These are phyloP conservation scores for Orbilia quercus DNA, from an alignment of 2,329 filamentous ascomycete species.

Conservation along the genomic window DNA sequence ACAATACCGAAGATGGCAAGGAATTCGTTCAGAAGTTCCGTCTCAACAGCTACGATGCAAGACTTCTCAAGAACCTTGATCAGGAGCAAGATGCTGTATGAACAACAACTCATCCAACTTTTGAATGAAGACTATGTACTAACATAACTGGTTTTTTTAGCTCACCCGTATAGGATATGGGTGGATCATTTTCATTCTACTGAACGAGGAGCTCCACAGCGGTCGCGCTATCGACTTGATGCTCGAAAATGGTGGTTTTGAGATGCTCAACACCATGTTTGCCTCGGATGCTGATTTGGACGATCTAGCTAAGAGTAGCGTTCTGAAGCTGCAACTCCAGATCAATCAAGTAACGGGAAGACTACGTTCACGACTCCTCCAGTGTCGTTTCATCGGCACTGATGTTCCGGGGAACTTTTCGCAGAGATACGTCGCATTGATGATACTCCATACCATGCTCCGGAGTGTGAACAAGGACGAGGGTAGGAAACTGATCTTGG, in stretches of 20 bases:
- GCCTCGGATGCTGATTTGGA: constrained; percentile 44
- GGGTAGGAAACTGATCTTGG: constrained; percentile 41
- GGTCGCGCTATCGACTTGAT: constrained; percentile 42
- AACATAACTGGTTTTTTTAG: background rate
- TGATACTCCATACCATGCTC: constrained; percentile 50
- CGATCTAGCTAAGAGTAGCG: constrained; percentile 47
- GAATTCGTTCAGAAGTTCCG: constrained; percentile 52
- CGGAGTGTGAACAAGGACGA: constrained; percentile 49
- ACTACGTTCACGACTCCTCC: constrained; percentile 32
- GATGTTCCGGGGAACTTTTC: constrained; percentile 42
- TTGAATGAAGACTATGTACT: background rate
- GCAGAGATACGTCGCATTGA: constrained; percentile 48
- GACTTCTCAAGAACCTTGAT: constrained; percentile 39
- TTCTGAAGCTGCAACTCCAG: constrained; percentile 46
- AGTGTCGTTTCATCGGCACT: constrained; percentile 43
- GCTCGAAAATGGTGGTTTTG: constrained; percentile 44
- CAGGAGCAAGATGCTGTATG: constrained; percentile 37
- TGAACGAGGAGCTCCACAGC: constrained; percentile 53
- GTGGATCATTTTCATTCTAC: constrained; percentile 48
- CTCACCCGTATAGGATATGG: constrained; percentile 53
- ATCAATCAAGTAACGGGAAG: constrained; percentile 42
- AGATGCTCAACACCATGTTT: constrained; percentile 48
- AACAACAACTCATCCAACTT: background rate
- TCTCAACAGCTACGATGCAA: constrained; percentile 46
- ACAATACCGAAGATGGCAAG: constrained; percentile 44